Percentiles rank a stretch among this genome's conserved stretches.
phyloP scores from a whole-genome alignment of 257 asterid genomes.

The Ajuga chamaepitys region DNA sequence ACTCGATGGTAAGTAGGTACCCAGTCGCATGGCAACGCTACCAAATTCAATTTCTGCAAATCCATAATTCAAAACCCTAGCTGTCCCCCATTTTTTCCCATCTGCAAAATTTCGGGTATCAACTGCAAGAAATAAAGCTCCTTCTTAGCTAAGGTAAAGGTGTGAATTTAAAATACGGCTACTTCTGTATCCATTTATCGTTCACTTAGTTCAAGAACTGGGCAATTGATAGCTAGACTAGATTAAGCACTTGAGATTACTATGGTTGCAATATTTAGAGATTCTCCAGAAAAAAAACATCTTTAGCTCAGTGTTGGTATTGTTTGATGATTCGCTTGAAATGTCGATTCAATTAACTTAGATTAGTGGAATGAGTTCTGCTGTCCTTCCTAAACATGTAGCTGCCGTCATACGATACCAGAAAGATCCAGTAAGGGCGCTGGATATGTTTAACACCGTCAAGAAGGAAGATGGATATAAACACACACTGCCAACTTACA shows the following conservation, averaged over 20 bases:
- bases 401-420: constrained; percentile 66
- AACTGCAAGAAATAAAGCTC: constrained; percentile 5
- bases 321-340: constrained; percentile 16
- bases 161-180: neutral
- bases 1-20: too few relatives aligned
- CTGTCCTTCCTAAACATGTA: constrained; percentile 80
- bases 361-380: constrained; percentile 45
- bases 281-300: neutral
- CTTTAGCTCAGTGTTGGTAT: constrained; percentile 7
- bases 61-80: constrained; percentile 13
- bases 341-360: constrained; percentile 8
- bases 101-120: neutral
- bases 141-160: constrained; percentile 1
- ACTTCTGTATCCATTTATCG: neutral
- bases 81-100: neutral
- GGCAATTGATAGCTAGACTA: neutral
- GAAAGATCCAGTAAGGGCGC: constrained; percentile 76
- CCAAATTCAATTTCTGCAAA: neutral
- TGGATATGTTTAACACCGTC: constrained; percentile 72
- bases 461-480: constrained; percentile 64
- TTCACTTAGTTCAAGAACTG: neutral
- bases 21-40: too few relatives aligned
- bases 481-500: constrained; percentile 65
- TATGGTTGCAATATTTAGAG: neutral
- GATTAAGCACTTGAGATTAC: neutral